A percentile compares a stretch with the other conserved stretches of the same genome.
phyloP scores from a whole-genome alignment of 2,329 filamentous ascomycete species.

The Aspergillus sp. region DNA sequence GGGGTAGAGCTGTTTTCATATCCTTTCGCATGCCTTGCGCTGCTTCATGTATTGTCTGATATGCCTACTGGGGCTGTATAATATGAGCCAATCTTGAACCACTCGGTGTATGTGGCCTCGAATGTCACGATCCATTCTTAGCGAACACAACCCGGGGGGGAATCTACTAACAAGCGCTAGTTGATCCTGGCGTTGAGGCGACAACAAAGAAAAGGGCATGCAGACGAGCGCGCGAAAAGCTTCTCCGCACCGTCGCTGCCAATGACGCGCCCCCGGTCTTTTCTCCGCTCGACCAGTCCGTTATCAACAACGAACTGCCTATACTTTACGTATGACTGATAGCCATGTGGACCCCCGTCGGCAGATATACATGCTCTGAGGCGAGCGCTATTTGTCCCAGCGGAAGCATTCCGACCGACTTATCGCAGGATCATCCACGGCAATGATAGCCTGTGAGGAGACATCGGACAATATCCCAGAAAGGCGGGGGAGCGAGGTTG shows the following conservation, averaged over 20 bases:
- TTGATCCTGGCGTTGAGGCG: neutral
- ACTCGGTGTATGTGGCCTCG: no score
- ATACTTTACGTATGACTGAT: neutral
- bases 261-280: neutral
- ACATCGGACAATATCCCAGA: neutral
- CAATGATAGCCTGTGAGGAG: no score
- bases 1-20: no score
- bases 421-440: neutral
- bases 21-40: no score
- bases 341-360: neutral
- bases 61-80: neutral
- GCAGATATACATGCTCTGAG: neutral
- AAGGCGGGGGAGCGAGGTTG: neutral
- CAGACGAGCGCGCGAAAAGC: neutral
- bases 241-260: neutral
- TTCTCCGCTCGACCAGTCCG: neutral
- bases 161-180: neutral
- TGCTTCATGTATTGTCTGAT: neutral
- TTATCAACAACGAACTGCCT: neutral
- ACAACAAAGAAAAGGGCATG: neutral
- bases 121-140: no score
- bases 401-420: neutral
- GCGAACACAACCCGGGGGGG: no score
- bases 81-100: neutral
- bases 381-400: neutral